Evolutionary conservation across 768 basidiomycete genomes (phyloP), one percentile per base, ranked within the genome.

Genomic region (Podaxis rugospora): DNA sequence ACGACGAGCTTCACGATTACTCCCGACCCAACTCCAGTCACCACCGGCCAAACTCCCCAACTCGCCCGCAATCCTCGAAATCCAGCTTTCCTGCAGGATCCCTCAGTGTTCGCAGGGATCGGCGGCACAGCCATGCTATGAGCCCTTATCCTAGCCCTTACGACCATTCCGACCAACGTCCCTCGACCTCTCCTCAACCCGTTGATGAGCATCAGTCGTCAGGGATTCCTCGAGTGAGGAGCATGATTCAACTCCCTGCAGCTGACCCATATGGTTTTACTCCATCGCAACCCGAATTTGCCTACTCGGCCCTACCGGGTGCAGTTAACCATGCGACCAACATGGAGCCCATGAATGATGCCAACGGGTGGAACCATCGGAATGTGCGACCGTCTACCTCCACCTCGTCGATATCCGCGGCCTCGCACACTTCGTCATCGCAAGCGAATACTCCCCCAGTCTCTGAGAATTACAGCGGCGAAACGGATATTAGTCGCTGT

Each of bases 141-240:
- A 89, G 86, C 67, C 92, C 92, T 11, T 93, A 93, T 73, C 92
- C 92, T 16, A 88, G 85, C 63, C 90, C 91, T 49, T 93, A 93
- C 72, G 87, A 86, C 62, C 83, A 87, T 57, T 76, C 81, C 49
- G 83, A 81, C 40, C 81, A 84, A 63, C 83, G 89, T 42, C 87
- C 86, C 0, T 89, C 87, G 57, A 85, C 87, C 25, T 88, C 87
- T 9, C 89, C 88, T 18, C 86, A 88, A 66, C 87, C 87, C 27
- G 75, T 81, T 58, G 87, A 83, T 44, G 78, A 80, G 50, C 79
- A 83, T 66, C 76, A 76, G 57, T 72, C 75, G 9, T 67, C 71
- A 13, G 77, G 72, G 23, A 80, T 92, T 64, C 89, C 89, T 64
- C 86, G 90, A 59, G 87, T 89, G 58, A 82, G 90, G 68, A 92